Evolutionary conservation across 805 yeast species (phyloP).

Genomic region (Teunomyces funiuensis): DNA sequence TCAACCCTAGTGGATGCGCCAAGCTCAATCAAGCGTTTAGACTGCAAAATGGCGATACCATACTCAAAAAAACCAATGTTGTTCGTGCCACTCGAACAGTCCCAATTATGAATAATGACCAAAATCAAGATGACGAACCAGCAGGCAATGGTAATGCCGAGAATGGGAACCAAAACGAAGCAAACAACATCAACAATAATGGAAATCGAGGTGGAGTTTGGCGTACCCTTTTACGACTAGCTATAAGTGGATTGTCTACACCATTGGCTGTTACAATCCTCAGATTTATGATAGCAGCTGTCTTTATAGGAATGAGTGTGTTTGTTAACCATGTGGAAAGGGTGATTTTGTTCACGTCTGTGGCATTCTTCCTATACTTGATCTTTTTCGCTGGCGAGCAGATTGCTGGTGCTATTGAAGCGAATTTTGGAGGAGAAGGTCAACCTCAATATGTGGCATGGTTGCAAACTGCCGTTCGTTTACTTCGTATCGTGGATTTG

Average conservation of each 20-base stretch:
- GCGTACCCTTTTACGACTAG: background rate
- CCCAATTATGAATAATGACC: background rate
- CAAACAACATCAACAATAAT: too few species aligned
- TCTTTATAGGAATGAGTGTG: background rate
- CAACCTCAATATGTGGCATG: background rate
- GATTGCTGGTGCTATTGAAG: background rate
- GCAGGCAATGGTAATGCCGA: background rate
- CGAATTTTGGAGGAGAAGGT: background rate
- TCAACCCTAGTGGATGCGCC: constrained; percentile 37
- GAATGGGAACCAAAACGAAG: background rate
- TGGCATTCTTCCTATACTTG: background rate
- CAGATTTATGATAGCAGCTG: background rate
- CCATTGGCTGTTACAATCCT: background rate
- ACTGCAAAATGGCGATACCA: constrained; percentile 13
- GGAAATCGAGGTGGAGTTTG: background rate
- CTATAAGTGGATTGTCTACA: background rate
- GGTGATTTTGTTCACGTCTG: background rate
- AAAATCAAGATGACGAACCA: background rate
- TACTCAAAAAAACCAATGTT: constrained; percentile 10
- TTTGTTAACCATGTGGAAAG: background rate
- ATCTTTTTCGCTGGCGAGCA: background rate
- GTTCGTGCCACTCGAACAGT: background rate
- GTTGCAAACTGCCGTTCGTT: background rate
- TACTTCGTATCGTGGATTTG: background rate
- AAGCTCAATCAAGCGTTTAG: constrained; percentile 19